Conservation (phyloP, 345 rosid species). For the Eucalyptus marginata region DNA sequence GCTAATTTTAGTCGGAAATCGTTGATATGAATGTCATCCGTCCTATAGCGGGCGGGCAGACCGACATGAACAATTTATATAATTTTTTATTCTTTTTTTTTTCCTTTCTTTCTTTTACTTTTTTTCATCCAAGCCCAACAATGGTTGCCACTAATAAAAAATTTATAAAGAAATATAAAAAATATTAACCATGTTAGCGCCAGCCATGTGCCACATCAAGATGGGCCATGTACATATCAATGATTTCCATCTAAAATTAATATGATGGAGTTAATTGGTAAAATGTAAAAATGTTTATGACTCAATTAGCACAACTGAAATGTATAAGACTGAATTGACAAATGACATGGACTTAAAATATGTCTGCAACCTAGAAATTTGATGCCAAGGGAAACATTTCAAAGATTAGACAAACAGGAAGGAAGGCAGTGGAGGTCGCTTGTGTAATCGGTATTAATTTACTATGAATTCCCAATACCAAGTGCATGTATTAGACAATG, state of each 20-base stretch:
- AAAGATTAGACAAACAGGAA: not conserved
- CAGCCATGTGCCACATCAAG: not conserved
- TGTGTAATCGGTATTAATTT: not conserved
- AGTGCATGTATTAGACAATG: not conserved
- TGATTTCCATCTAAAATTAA: not conserved
- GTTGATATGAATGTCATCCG: accelerated
- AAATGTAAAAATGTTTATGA: not conserved
- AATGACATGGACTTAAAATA: not conserved
- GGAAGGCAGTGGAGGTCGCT: not conserved
- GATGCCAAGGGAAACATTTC: not conserved
- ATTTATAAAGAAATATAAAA: not conserved
- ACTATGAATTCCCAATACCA: not conserved
- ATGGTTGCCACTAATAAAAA: not conserved
- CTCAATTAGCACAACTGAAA: not conserved
- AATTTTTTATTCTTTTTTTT: too few species aligned
- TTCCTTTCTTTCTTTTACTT: too few species aligned
- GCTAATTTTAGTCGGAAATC: not conserved
- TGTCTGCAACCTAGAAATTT: not conserved
- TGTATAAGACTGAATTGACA: not conserved
- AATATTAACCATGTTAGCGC: not conserved
- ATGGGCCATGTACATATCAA: not conserved
- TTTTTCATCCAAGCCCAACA: not conserved
- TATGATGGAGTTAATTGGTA: not conserved
- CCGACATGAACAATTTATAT: too few species aligned
- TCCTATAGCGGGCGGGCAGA: accelerated